Evolutionary conservation across 768 basidiomycete species (phyloP).

Genomic region (Sporobolomyces phaffii): DNA sequence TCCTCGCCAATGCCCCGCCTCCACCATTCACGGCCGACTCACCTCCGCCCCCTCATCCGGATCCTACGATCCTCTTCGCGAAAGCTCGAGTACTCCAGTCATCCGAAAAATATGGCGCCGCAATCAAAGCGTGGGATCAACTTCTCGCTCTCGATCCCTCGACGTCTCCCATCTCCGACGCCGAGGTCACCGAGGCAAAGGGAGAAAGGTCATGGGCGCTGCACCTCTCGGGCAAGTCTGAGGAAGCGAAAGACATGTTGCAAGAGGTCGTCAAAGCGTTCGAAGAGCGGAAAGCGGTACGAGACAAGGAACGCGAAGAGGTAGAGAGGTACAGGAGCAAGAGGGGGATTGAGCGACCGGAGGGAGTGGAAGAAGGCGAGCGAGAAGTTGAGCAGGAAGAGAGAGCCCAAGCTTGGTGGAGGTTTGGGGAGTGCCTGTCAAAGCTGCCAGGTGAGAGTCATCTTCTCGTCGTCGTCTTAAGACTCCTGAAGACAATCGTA

Average conservation of each 20-base stretch:
- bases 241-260: constrained; percentile 43
- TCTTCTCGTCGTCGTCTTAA: no score
- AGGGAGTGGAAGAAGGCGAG: constrained; percentile 54
- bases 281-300: constrained; percentile 16
- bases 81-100: constrained; percentile 67
- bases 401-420: constrained; percentile 74
- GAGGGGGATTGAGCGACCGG: constrained; percentile 48
- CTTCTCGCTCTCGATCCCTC: constrained; percentile 51
- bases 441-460: constrained; percentile 64
- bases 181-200: constrained; percentile 55
- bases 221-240: constrained; percentile 51
- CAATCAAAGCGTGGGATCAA: constrained; percentile 58
- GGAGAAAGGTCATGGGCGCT: constrained; percentile 86
- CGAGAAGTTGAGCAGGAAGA: constrained; percentile 56
- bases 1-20: constrained; percentile 50
- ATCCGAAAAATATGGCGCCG: constrained; percentile 62
- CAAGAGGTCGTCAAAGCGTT: constrained; percentile 20
- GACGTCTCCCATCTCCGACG: constrained; percentile 36
- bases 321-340: constrained; percentile 31
- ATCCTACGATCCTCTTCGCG: constrained; percentile 64
- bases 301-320: constrained; percentile 34
- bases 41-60: constrained; percentile 43
- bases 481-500: no score
- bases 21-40: background rate
- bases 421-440: constrained; percentile 73